Percentiles rank a stretch among this genome's conserved stretches.
These are phyloP conservation scores for Sapria himalayana DNA, from an alignment of 345 rosid species.

Conservation along the genomic window DNA sequence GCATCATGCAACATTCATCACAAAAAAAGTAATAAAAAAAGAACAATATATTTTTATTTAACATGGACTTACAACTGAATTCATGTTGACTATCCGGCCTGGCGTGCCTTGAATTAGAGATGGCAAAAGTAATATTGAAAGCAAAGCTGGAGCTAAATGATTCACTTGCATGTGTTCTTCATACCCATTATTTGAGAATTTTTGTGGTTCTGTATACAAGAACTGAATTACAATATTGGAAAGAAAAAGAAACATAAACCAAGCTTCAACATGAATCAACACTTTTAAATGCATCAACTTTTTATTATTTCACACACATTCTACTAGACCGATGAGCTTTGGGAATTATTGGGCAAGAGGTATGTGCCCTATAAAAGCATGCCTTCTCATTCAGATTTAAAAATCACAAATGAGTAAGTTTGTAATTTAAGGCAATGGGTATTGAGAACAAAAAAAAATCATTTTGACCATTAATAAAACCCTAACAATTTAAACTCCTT, in stretches of 20 bases:
- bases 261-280: neutral
- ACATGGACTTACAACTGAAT: constrained; percentile 71
- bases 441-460: too few relatives aligned
- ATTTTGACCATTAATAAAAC: too few relatives aligned
- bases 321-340: too few relatives aligned
- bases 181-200: constrained; percentile 67
- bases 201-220: constrained; percentile 45
- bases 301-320: too few relatives aligned
- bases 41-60: neutral
- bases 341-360: too few relatives aligned
- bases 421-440: too few relatives aligned
- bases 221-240: constrained; percentile 3
- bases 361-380: too few relatives aligned
- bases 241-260: neutral
- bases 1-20: too few relatives aligned
- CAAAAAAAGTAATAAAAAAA: neutral
- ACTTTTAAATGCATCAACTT: too few relatives aligned
- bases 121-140: constrained; percentile 73
- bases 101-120: constrained; percentile 88
- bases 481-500: too few relatives aligned
- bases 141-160: constrained; percentile 87
- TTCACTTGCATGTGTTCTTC: constrained; percentile 98
- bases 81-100: constrained; percentile 78
- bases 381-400: too few relatives aligned
- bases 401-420: too few relatives aligned